These are phyloP conservation scores for Rhodotorula graminis DNA, from an alignment of 768 basidiomycete genomes.

Conservation along the genomic window DNA sequence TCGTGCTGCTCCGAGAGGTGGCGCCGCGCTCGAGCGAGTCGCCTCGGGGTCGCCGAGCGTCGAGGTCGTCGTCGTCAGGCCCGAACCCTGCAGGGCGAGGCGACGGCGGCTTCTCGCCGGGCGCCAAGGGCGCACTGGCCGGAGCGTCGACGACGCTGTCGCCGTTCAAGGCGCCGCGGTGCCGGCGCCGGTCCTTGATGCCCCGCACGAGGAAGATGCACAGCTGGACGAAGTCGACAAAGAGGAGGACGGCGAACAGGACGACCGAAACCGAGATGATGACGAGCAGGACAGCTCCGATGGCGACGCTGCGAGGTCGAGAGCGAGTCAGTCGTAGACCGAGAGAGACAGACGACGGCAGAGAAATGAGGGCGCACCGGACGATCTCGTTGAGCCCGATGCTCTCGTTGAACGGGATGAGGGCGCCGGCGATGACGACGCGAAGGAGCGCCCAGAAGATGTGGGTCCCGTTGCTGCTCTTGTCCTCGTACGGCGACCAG, in stretches of 20 bases:
- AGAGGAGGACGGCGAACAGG: constrained; percentile 34
- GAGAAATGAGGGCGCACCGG: constrained; percentile 17
- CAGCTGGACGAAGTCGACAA: constrained; percentile 35
- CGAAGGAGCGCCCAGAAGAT: constrained; percentile 32
- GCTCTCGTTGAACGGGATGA: constrained; percentile 35
- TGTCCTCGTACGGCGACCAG: constrained; percentile 35
- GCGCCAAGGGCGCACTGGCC: background rate
- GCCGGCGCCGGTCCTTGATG: constrained; percentile 12
- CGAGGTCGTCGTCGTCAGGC: background rate
- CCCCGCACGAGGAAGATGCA: constrained; percentile 29
- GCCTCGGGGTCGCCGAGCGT: background rate
- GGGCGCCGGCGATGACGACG: constrained; percentile 23
- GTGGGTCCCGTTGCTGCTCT: constrained; percentile 21
- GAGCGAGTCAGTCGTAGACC: background rate
- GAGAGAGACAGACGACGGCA: background rate
- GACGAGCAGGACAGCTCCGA: constrained; percentile 34
- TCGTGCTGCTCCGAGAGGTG: background rate
- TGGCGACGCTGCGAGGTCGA: constrained; percentile 18
- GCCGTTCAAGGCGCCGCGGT: background rate
- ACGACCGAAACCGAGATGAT: constrained; percentile 29
- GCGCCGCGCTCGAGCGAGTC: background rate
- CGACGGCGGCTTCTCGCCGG: background rate
- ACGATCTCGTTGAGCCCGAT: constrained; percentile 30
- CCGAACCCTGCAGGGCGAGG: background rate
- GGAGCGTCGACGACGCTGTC: too few species aligned